Percentiles rank a stretch among this genome's conserved stretches.
These are phyloP conservation scores for Macrophomina phaseolina DNA, from an alignment of 2,329 filamentous ascomycete species.

Conservation along the genomic window DNA sequence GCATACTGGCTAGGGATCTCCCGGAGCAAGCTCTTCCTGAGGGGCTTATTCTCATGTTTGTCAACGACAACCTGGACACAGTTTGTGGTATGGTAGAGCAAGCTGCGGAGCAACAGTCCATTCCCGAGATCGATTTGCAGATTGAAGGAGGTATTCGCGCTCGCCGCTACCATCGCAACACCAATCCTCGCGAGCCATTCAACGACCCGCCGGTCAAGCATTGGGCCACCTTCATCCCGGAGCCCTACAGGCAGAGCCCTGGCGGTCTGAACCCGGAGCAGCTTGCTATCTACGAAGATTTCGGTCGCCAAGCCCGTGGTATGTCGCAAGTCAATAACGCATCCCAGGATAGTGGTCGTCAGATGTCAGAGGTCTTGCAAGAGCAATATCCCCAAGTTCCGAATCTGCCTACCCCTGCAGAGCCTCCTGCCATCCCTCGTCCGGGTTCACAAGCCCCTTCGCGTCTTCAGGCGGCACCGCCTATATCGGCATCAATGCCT, in stretches of 20 bases:
- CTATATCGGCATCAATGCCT: slow-evolving; percentile 38
- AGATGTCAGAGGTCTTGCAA: slow-evolving; percentile 67
- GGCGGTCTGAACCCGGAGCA: slow-evolving; percentile 88
- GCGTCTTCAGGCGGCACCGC: slow-evolving; percentile 46
- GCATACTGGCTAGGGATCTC: slow-evolving; percentile 73
- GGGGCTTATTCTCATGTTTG: slow-evolving; percentile 96
- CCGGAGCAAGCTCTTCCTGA: slow-evolving; percentile 80
- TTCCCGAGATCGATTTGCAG: slow-evolving; percentile 94
- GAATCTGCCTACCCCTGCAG: slow-evolving; percentile 66
- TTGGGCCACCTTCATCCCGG: slow-evolving; percentile 92
- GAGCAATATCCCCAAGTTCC: slow-evolving; percentile 65
- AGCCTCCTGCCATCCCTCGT: slow-evolving; percentile 66
- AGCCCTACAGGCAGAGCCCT: slow-evolving; percentile 86
- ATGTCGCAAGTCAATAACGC: slow-evolving; percentile 60
- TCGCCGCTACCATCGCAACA: slow-evolving; percentile 75
- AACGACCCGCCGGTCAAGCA: slow-evolving; percentile 81
- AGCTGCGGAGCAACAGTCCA: slow-evolving; percentile 89
- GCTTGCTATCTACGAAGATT: slow-evolving; percentile 95
- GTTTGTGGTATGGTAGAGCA: slow-evolving; percentile 95
- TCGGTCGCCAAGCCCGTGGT: slow-evolving; percentile 82
- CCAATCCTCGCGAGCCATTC: slow-evolving; percentile 82
- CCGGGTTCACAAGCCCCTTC: slow-evolving; percentile 59
- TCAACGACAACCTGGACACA: slow-evolving; percentile 94
- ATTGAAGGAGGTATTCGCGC: slow-evolving; percentile 80
- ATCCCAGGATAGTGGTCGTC: slow-evolving; percentile 65